These are phyloP conservation scores for Suhomyces ambrosiae DNA, from an alignment of 1,139 yeast genomes.

Conservation along the genomic window DNA sequence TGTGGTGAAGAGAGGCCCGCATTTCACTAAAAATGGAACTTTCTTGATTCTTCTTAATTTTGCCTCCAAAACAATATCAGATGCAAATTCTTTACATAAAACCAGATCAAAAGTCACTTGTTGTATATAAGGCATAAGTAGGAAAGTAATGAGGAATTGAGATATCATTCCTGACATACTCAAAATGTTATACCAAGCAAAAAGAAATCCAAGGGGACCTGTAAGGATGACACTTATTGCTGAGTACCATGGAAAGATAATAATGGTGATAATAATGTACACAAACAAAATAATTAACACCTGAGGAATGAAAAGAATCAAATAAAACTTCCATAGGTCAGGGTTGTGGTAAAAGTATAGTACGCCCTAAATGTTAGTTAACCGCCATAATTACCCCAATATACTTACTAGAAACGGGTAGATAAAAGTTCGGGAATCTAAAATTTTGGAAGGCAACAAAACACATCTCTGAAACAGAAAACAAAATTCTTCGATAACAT, in stretches of 20 bases:
- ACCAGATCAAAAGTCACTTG: conserved; percentile 59
- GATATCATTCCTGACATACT: conserved; percentile 57
- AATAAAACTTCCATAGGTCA: conserved; percentile 53
- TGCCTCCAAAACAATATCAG: conserved; percentile 51
- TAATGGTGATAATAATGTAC: conserved; percentile 38
- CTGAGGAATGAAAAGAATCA: conserved; percentile 50
- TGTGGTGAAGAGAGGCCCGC: conserved; percentile 24
- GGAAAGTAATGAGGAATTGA: conserved; percentile 47
- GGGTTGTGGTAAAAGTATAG: conserved; percentile 47
- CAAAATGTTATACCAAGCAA: conserved; percentile 55
- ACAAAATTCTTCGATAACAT: not conserved
- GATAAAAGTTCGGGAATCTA: conserved; percentile 25
- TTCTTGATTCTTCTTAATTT: conserved; percentile 42
- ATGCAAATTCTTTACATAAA: conserved; percentile 50
- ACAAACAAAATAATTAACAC: conserved; percentile 45
- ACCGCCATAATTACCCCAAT: not conserved
- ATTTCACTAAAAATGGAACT: conserved; percentile 33
- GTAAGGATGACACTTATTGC: conserved; percentile 48
- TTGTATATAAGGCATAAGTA: conserved; percentile 62
- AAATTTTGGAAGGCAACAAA: conserved; percentile 18
- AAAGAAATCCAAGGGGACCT: conserved; percentile 56
- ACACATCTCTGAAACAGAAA: conserved; percentile 1
- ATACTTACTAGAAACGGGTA: conserved; percentile 35
- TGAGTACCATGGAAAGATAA: conserved; percentile 53
- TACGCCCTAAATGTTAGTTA: conserved; percentile 38